These are phyloP conservation scores for Sisymbrium altissimum DNA, from an alignment of 345 rosid genomes.

Conservation along the genomic window DNA sequence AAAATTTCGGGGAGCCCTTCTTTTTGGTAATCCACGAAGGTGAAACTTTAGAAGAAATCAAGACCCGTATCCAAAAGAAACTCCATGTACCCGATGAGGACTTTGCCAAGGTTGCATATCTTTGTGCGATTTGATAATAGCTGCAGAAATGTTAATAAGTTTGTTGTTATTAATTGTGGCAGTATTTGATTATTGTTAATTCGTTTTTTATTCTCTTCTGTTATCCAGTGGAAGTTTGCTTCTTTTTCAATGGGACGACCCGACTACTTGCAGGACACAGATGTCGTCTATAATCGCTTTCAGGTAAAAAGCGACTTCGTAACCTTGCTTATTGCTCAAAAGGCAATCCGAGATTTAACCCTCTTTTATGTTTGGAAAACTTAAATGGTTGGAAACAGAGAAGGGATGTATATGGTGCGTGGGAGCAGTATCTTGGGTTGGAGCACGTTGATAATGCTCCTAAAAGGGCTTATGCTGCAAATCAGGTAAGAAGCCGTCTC, in stretches of 20 bases:
- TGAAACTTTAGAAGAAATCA: conserved; percentile 79
- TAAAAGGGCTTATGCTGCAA: conserved; percentile 67
- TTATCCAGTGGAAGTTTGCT: conserved; percentile 88
- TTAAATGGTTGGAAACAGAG: conserved; percentile 35
- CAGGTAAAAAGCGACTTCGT: conserved; percentile 47
- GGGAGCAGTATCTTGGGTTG: conserved; percentile 93
- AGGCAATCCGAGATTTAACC: not conserved
- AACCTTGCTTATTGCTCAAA: not conserved
- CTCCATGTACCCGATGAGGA: conserved; percentile 88
- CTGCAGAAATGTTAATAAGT: not conserved
- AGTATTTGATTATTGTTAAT: not conserved
- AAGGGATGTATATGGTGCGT: conserved; percentile 75
- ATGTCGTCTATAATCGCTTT: conserved; percentile 68
- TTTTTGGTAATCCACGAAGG: conserved; percentile 89
- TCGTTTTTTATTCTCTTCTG: not conserved
- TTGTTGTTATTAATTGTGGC: not conserved
- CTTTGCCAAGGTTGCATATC: conserved; percentile 60
- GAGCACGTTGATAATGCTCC: conserved; percentile 87
- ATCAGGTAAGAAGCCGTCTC: conserved; percentile 50
- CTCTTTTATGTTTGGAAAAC: not conserved
- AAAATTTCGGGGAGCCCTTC: conserved; percentile 96
- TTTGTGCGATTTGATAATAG: not conserved
- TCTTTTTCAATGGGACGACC: conserved; percentile 86
- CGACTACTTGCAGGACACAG: conserved; percentile 79
- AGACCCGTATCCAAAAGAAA: conserved; percentile 74